A percentile compares a stretch with the other conserved stretches of the same genome.
These are phyloP conservation scores for Gloeopeniophorella convolvens DNA, from an alignment of 768 basidiomycete genomes.

Conservation along the genomic window DNA sequence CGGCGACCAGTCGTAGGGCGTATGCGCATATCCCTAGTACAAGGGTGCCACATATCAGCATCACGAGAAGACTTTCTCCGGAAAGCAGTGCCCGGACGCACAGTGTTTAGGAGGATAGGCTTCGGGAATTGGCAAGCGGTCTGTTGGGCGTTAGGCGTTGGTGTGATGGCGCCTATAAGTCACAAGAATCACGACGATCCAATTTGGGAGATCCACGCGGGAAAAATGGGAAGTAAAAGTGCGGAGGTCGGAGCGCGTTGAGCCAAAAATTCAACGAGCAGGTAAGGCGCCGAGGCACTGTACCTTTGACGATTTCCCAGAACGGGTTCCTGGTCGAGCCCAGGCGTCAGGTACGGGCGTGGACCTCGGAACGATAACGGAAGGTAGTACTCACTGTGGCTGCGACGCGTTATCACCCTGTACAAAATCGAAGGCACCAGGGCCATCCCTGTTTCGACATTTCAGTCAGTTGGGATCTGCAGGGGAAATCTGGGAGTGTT, in stretches of 20 bases:
- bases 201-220: not conserved
- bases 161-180: constrained; percentile 50
- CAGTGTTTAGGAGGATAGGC: constrained; percentile 71
- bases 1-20: constrained; percentile 71
- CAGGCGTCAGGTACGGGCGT: constrained; percentile 11
- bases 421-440: constrained; percentile 71
- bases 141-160: constrained; percentile 54
- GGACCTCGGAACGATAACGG: not conserved
- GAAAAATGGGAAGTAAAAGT: not conserved
- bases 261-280: not conserved
- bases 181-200: not conserved
- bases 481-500: not conserved
- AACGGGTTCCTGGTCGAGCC: constrained; percentile 54
- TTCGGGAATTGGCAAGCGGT: constrained; percentile 69
- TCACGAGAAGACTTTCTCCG: constrained; percentile 5
- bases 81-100: constrained; percentile 28
- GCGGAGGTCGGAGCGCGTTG: not conserved
- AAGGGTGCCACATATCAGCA: constrained; percentile 9
- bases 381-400: constrained; percentile 40
- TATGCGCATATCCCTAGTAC: constrained; percentile 54
- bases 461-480: not conserved
- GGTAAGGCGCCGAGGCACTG: not conserved
- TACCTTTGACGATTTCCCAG: constrained; percentile 74
- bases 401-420: constrained; percentile 63
- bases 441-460: constrained; percentile 54